These are phyloP conservation scores for Talaromyces adpressus DNA, from an alignment of 495 filamentous ascomycete genomes.

Conservation along the genomic window DNA sequence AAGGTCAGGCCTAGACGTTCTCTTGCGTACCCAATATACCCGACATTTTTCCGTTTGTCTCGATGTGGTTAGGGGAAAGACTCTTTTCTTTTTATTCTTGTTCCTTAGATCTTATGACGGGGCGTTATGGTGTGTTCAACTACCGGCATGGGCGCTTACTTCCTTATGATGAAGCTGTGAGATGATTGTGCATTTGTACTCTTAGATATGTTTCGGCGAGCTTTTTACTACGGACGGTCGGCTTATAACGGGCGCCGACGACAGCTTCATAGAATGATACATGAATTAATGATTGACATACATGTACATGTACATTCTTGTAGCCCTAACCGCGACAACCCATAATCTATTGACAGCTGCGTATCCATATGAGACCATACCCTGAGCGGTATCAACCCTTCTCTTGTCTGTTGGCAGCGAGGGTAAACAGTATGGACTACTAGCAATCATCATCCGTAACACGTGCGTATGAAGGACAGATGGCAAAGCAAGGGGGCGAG, in stretches of 20 bases:
- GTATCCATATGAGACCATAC: neutral
- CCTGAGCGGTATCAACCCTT: neutral
- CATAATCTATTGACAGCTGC: too few relatives aligned
- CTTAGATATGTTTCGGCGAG: constrained; percentile 1
- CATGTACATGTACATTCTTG: neutral
- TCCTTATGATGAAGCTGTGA: neutral
- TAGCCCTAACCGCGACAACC: neutral
- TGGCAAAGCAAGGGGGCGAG: neutral
- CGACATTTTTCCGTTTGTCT: neutral
- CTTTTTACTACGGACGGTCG: neutral
- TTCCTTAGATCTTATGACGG: constrained; percentile 6
- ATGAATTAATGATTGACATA: constrained; percentile 1
- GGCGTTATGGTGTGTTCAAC: neutral
- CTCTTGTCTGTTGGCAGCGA: neutral
- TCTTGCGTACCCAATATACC: neutral
- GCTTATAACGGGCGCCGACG: neutral
- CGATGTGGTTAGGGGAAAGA: neutral
- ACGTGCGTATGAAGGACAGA: neutral
- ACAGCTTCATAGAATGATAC: neutral
- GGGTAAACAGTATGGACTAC: neutral
- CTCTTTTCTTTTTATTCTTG: neutral
- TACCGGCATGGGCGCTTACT: neutral
- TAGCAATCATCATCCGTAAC: neutral
- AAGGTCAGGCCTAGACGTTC: constrained; percentile 9
- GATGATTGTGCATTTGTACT: neutral